A percentile compares a stretch with the other conserved stretches of the same genome.
phyloP scores from a whole-genome alignment of 2,329 filamentous ascomycete genomes.

The Phyllosticta citrichinensis region DNA sequence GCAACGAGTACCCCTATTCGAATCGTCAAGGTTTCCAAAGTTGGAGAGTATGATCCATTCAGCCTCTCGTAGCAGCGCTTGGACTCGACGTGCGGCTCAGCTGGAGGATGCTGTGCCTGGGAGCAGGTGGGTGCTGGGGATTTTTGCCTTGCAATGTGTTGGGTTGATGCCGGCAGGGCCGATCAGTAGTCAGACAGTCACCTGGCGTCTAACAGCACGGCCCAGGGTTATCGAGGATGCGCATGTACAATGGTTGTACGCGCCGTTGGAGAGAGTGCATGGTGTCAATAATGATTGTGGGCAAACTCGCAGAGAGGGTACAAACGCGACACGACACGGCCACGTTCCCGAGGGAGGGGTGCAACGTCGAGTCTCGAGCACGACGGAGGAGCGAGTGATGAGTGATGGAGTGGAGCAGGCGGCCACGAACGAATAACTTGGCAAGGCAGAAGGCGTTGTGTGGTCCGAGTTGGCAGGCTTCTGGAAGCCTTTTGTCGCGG shows the following conservation, averaged over 20 bases:
- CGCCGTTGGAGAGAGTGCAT: not conserved
- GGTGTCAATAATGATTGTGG: not conserved
- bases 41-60: constrained; percentile 2
- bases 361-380: not conserved
- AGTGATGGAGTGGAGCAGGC: not conserved
- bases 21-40: constrained; percentile 25
- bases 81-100: not conserved
- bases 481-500: not conserved
- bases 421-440: not conserved
- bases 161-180: not conserved
- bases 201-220: not conserved
- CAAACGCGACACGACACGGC: not conserved
- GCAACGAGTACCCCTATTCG: constrained; percentile 49
- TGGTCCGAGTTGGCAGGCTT: not conserved
- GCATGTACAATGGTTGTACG: not conserved
- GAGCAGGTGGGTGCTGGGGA: not conserved
- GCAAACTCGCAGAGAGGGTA: not conserved
- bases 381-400: not conserved
- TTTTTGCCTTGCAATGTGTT: not conserved
- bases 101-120: not conserved
- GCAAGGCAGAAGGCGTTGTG: not conserved
- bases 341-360: not conserved
- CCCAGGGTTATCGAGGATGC: not conserved
- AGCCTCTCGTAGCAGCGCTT: not conserved
- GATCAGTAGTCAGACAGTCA: not conserved